These are phyloP conservation scores for Peronosclerospora sorghi DNA, from an alignment of 352 stramenopile species.

Conservation along the genomic window DNA sequence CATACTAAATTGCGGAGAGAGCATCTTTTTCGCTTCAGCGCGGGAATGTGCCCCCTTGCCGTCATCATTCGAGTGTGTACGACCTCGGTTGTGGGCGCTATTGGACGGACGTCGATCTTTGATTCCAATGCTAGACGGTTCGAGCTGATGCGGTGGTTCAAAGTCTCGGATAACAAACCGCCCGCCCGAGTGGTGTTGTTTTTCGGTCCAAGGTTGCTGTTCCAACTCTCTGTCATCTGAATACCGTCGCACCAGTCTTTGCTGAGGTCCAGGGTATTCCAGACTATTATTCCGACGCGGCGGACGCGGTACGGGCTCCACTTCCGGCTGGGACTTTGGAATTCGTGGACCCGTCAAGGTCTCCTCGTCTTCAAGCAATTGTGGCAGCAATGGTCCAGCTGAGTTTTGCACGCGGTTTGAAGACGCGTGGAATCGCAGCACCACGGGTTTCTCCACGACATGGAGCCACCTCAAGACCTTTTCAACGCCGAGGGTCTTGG, in stretches of 20 bases:
- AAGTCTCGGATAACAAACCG: slow-evolving; percentile 11
- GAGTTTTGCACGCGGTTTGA: slow-evolving; percentile 49
- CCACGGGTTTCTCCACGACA: slow-evolving; percentile 63
- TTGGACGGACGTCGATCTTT: slow-evolving; percentile 19
- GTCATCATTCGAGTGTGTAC: slow-evolving; percentile 6
- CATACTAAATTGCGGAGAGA: slow-evolving; percentile 15
- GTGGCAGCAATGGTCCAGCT: slow-evolving; percentile 9
- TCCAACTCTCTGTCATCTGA: slow-evolving; percentile 16
- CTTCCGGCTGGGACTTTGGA: slow-evolving; percentile 15
- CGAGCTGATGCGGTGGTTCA: slow-evolving; percentile 10
- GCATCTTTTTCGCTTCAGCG: slow-evolving; percentile 6
- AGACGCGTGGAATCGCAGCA: slow-evolving; percentile 69
- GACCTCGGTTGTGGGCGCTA: slow-evolving; percentile 7
- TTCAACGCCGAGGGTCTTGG: slow-evolving; percentile 58
- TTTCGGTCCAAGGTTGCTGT: slow-evolving; percentile 4
- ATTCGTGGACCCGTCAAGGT: slow-evolving; percentile 3
- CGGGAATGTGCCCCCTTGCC: slow-evolving; percentile 18
- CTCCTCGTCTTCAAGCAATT: slow-evolving; percentile 12
- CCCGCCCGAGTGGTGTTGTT: slow-evolving; percentile 13
- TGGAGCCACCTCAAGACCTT: slow-evolving; percentile 66
- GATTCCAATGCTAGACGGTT: slow-evolving; percentile 3
- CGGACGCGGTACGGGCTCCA: slow-evolving; percentile 21
- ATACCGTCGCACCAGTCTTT: slow-evolving; percentile 8
- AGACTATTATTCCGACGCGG: slow-evolving; percentile 21
- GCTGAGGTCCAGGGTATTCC: slow-evolving; percentile 8